Base-by-base conservation (phyloP, 345 rosid species). In the Combretum micranthum region DNA sequence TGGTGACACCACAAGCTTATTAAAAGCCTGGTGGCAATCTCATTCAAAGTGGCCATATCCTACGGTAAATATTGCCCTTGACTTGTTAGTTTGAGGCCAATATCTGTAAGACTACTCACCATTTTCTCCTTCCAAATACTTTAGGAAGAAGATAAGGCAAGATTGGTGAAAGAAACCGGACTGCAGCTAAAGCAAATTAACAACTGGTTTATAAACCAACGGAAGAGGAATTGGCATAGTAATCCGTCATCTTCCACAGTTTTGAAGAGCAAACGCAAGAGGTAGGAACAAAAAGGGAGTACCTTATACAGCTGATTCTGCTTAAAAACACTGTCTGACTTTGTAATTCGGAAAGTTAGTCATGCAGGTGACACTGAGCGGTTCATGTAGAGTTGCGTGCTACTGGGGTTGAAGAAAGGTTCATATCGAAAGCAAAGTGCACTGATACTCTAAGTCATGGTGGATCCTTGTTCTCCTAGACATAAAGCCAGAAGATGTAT, bases 31-130 rank as follows among this genome's bases (percentile, higher is more conserved):
- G 97, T 89, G 97, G 97, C 83, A 73, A 50, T 65, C 86, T n/a
- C 95, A 89, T 74, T 67, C 95, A 47, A 89, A 86, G 67, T 89
- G 97, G 97, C 97, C 97, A 54, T 89, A 89, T 65, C 97, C 97
- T 68, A 86, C 95, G 2, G 97, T 89, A 70, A 78, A 32, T 42
- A 16, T 44, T 20, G 12, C 49, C 0, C 14, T 14, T 32, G 15
- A 15, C 50, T 42, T 42, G 50, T 13, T 20, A 64, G 43, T 16
- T 23, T 50, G 15, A 47, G 20, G 10, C 2, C 18, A 19, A 13
- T 21, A 10, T 37, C 6, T 20, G 12, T 47, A 9, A 8, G 47
- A 22, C 42, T 19, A 26, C 32, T 46, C 42, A 1, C 42, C 1
- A 17, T 52, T 17, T 5, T 13, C 42, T 20, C 42, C 57, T 26